Evolutionary conservation across 331 rosid genomes (phyloP), one percentile per base, ranked within the genome.

Genomic region (Erythrophleum ivorense): DNA sequence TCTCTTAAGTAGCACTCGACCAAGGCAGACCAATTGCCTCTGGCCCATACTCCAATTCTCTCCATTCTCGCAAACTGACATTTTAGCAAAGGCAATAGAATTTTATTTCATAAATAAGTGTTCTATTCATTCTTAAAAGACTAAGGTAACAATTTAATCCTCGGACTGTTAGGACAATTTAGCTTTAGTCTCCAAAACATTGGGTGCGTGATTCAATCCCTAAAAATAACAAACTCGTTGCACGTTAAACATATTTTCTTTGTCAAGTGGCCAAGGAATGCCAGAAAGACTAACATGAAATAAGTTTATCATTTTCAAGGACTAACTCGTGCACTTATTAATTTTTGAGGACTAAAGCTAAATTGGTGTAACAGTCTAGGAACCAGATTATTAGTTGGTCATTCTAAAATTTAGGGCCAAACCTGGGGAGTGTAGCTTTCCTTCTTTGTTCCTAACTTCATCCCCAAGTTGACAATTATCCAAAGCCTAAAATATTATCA

Each of bases 41-140:
- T 90, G 93, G 21, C 94, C 97, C 91, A 92, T 88, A 76, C 93
- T 89, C 91, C 92, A 92, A 54, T 90, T 92, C 69, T 92, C 94
- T 38, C 91, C 97, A 71, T 90, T 90, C 81, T 92, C 93, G 29
- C 34, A 33, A 45, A 89, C 91, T 90, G 75, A 63, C 77, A 69
- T 77, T 64, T 40, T 40, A 0, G n/a, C 21, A 84, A 57, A 31
- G 34, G 18, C 8, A 43, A 66, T 45, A 7, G 1, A 78, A 1
- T 70, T 48, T 57, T 62, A 78, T 7, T 67, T n/a, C 14, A 36
- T 36, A 18, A 46, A 60, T 49, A 5, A 48, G 64, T 55, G 52
- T 60, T 60, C 46, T 43, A 5, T 43, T 43, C 6, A 43, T 43
- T 2, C 46, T 43, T 4, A 43, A 4, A 43, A 43, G 5, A 43